Conservation (phyloP, 2,329 filamentous ascomycete genomes). For the Thermoascus crustaceus region DNA sequence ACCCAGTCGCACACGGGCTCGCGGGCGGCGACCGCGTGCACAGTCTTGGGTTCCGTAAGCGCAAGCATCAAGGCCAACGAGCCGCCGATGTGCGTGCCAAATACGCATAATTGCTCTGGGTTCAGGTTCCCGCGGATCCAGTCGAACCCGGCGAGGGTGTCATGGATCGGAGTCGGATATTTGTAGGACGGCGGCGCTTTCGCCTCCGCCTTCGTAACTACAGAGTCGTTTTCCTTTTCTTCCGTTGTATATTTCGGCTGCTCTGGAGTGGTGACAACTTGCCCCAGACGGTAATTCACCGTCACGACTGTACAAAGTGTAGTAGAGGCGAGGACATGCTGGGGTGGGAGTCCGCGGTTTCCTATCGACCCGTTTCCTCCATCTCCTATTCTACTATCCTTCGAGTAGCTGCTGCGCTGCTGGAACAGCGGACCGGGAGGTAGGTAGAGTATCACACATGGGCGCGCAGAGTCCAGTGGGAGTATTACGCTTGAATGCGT, state of each 20-base stretch:
- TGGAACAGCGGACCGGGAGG: conserved; percentile 28
- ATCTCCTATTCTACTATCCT: not conserved
- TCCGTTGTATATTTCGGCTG: no score
- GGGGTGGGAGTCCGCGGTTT: conserved; percentile 8
- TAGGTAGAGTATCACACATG: conserved; percentile 29
- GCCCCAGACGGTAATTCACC: conserved; percentile 33
- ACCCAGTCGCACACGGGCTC: conserved; percentile 34
- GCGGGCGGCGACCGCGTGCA: conserved; percentile 25
- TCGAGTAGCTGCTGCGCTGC: no score
- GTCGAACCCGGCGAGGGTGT: conserved; percentile 32
- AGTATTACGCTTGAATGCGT: no score
- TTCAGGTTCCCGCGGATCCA: conserved; percentile 28
- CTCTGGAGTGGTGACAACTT: not conserved
- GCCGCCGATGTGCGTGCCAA: conserved; percentile 31
- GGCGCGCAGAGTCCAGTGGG: conserved; percentile 3
- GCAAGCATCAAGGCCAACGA: conserved; percentile 37
- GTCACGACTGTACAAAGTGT: conserved; percentile 31
- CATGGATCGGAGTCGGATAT: conserved; percentile 32
- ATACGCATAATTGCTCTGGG: conserved; percentile 21
- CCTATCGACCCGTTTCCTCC: not conserved
- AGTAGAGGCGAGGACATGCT: conserved; percentile 21
- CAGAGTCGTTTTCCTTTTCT: no score
- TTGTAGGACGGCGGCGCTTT: conserved; percentile 12
- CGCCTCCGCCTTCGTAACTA: not conserved
- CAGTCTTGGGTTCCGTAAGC: conserved; percentile 29